These are phyloP conservation scores for Cladophialophora immunda DNA, from an alignment of 2,329 filamentous ascomycete genomes.

Conservation along the genomic window DNA sequence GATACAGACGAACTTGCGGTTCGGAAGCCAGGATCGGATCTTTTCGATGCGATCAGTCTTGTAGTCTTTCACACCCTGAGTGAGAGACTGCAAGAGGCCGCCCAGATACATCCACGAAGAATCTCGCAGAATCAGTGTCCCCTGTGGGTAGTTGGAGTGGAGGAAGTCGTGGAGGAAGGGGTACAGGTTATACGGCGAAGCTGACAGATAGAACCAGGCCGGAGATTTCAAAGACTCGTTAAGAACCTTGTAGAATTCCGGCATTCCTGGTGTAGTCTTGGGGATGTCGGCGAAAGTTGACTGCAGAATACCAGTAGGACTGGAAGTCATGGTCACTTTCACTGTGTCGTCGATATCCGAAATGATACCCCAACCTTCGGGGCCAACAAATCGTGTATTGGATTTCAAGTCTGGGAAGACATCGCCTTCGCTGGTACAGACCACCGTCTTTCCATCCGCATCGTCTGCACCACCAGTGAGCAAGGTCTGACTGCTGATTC, in stretches of 20 bases:
- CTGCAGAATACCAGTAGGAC: constrained; percentile 79
- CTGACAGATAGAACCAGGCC: constrained; percentile 91
- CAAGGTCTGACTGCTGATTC: constrained; percentile 73
- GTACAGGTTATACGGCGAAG: constrained; percentile 94
- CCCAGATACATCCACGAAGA: constrained; percentile 84
- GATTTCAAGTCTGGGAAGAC: constrained; percentile 64
- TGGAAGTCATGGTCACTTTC: constrained; percentile 84
- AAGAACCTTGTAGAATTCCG: constrained; percentile 78
- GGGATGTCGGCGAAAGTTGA: constrained; percentile 84
- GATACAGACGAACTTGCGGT: constrained; percentile 80
- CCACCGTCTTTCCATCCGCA: constrained; percentile 59
- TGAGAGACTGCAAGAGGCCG: constrained; percentile 80
- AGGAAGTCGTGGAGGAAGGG: constrained; percentile 83
- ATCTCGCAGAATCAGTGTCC: constrained; percentile 85
- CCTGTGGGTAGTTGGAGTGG: constrained; percentile 73
- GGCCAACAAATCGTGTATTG: constrained; percentile 76
- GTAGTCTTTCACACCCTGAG: constrained; percentile 79
- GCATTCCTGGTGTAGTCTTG: constrained; percentile 79
- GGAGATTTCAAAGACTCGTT: constrained; percentile 65
- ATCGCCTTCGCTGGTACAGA: constrained; percentile 52
- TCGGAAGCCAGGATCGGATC: constrained; percentile 80
- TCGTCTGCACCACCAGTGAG: constrained; percentile 57
- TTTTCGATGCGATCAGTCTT: constrained; percentile 82
- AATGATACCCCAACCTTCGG: constrained; percentile 84
- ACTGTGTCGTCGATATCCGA: constrained; percentile 96